Percentiles rank a stretch among this genome's conserved stretches.
phyloP scores from a whole-genome alignment of 768 basidiomycete genomes.

The Leccinum longicurvipes region DNA sequence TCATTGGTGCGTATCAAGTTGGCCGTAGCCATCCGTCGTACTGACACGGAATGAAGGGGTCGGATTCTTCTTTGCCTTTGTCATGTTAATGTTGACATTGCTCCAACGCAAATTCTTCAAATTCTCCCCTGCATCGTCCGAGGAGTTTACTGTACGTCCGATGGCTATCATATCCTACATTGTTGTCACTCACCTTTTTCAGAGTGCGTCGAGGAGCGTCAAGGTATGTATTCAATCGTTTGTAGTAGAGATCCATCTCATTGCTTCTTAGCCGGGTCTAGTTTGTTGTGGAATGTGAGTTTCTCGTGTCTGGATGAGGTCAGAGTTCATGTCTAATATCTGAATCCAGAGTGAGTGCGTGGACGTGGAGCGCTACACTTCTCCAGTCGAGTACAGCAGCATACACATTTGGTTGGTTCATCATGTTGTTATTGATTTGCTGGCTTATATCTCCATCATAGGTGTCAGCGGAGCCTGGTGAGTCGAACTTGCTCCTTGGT shows the following conservation, averaged over 20 bases:
- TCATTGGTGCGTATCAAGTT: constrained; percentile 36
- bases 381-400: constrained; percentile 53
- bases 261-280: constrained; percentile 39
- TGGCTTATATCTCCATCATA: constrained; percentile 5
- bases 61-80: constrained; percentile 47
- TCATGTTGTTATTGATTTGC: background rate
- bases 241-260: background rate
- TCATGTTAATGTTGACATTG: constrained; percentile 45
- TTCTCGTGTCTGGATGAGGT: background rate
- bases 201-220: constrained; percentile 46
- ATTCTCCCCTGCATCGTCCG: constrained; percentile 44
- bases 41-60: constrained; percentile 32
- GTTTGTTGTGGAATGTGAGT: constrained; percentile 48
- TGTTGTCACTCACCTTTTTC: background rate
- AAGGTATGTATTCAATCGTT: constrained; percentile 30
- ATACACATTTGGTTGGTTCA: constrained; percentile 40
- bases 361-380: constrained; percentile 57
- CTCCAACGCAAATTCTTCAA: constrained; percentile 46
- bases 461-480: constrained; percentile 51
- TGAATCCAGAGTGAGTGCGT: constrained; percentile 42
- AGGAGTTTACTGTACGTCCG: constrained; percentile 44
- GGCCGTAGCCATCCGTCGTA: background rate
- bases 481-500: background rate
- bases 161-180: background rate
- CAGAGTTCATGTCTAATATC: background rate